Evolutionary conservation across 371 early-diverging fungal genomes (phyloP).

Genomic region (Scutellospora calospora): DNA sequence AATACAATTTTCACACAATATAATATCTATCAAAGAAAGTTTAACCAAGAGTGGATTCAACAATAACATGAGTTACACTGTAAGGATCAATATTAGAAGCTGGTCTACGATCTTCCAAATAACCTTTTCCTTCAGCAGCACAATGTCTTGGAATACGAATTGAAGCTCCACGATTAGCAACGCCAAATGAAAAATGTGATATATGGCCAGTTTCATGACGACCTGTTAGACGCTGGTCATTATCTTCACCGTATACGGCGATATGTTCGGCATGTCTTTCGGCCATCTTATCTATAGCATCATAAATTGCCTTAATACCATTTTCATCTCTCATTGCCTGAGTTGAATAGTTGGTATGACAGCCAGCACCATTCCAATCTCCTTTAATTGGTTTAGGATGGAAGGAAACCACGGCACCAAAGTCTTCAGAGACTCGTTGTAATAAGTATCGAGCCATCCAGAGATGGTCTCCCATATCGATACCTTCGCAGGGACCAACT

Average conservation of each 20-base stretch:
- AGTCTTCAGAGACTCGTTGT: slow-evolving; percentile 68
- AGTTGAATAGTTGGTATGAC: slow-evolving; percentile 66
- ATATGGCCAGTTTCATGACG: slow-evolving; percentile 69
- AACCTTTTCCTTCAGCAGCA: slow-evolving; percentile 67
- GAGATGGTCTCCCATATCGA: slow-evolving; percentile 63
- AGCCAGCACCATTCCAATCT: slow-evolving; percentile 65
- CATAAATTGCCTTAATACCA: slow-evolving; percentile 64
- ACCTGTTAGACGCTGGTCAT: slow-evolving; percentile 69
- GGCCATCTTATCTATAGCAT: slow-evolving; percentile 63
- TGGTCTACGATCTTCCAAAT: slow-evolving; percentile 69
- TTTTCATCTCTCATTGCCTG: slow-evolving; percentile 65
- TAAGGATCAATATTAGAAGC: slow-evolving; percentile 75
- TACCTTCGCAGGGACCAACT: slow-evolving; percentile 69
- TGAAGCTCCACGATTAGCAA: slow-evolving; percentile 73
- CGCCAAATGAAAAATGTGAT: slow-evolving; percentile 65
- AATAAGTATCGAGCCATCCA: slow-evolving; percentile 67
- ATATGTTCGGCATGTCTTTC: slow-evolving; percentile 65
- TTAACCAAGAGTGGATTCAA: slow-evolving; percentile 54
- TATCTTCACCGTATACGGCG: slow-evolving; percentile 72
- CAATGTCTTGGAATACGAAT: slow-evolving; percentile 73
- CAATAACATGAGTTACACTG: slow-evolving; percentile 65
- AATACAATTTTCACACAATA: too few relatives aligned
- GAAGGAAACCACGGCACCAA: slow-evolving; percentile 63
- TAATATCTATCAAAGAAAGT: too few relatives aligned
- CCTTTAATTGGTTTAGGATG: slow-evolving; percentile 65